These are phyloP conservation scores for Globisporangium abappressorium DNA, from an alignment of 352 stramenopile species.

Conservation along the genomic window DNA sequence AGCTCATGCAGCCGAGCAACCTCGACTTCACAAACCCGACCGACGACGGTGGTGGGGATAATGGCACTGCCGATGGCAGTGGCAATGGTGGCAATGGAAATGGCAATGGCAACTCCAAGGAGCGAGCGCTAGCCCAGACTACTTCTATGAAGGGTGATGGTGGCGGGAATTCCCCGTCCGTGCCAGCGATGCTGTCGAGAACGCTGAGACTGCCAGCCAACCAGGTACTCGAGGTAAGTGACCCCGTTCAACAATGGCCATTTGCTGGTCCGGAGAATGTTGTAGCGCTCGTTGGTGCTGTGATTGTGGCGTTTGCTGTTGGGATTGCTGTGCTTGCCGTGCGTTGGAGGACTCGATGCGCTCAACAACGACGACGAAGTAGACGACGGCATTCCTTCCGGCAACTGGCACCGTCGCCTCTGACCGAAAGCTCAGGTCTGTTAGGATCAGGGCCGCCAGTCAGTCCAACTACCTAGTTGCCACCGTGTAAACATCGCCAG, in stretches of 20 bases:
- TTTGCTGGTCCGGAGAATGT: background rate
- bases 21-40: slow-evolving; percentile 22
- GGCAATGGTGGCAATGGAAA: background rate
- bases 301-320: background rate
- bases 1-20: slow-evolving; percentile 33
- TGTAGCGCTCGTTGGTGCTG: background rate
- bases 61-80: background rate
- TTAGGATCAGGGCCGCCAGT: background rate
- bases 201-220: background rate
- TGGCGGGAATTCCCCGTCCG: background rate
- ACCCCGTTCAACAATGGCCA: no score
- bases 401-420: background rate
- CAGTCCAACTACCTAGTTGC: background rate
- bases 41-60: background rate
- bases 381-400: background rate
- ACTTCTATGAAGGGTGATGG: background rate
- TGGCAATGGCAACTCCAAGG: background rate
- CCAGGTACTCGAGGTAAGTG: no score
- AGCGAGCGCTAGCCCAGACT: background rate
- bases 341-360: background rate
- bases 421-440: background rate
- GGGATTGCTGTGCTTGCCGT: background rate
- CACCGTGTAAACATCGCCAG: background rate
- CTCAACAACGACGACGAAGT: background rate
- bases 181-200: background rate